Percentiles rank a stretch among this genome's conserved stretches.
Evolutionary conservation across 805 yeast genomes (phyloP).

Genomic region (Candida krabiensis): DNA sequence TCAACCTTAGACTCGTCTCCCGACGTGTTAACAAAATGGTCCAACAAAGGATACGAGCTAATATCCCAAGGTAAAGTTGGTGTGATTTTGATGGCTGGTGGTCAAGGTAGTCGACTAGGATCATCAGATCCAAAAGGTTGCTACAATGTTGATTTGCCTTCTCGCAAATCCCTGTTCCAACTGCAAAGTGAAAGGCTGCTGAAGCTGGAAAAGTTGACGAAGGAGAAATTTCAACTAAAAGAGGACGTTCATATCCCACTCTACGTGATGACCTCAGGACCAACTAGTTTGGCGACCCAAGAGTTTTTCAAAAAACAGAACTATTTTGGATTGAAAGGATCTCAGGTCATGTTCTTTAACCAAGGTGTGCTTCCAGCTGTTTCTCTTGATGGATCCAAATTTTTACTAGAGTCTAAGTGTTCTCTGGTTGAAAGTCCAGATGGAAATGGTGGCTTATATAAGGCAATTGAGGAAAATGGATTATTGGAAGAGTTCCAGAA

Average conservation of each 20-base stretch:
- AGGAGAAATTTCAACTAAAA: conserved; percentile 23
- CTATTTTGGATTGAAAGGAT: conserved; percentile 66
- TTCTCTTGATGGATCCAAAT: conserved; percentile 62
- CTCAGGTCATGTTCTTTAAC: conserved; percentile 76
- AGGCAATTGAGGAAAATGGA: conserved; percentile 66
- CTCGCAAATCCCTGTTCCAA: conserved; percentile 81
- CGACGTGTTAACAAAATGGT: conserved; percentile 31
- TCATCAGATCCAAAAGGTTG: conserved; percentile 93
- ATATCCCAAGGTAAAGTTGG: conserved; percentile 76
- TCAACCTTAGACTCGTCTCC: conserved; percentile 41
- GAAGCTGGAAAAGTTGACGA: conserved; percentile 60
- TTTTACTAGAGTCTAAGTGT: conserved; percentile 58
- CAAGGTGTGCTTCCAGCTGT: conserved; percentile 97
- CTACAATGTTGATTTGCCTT: conserved; percentile 82
- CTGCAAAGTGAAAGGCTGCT: conserved; percentile 86
- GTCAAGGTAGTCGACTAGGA: conserved; percentile 96
- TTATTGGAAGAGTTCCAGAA: conserved; percentile 64
- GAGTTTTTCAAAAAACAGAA: conserved; percentile 57
- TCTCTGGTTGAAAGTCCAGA: conserved; percentile 86
- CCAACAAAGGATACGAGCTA: conserved; percentile 59
- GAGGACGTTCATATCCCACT: conserved; percentile 53
- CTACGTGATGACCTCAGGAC: conserved; percentile 94
- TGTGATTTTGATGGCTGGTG: conserved; percentile 94
- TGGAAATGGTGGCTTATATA: conserved; percentile 96
- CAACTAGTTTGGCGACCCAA: conserved; percentile 78